These are phyloP conservation scores for Daldinia grandis DNA, from an alignment of 495 filamentous ascomycete species.

Conservation along the genomic window DNA sequence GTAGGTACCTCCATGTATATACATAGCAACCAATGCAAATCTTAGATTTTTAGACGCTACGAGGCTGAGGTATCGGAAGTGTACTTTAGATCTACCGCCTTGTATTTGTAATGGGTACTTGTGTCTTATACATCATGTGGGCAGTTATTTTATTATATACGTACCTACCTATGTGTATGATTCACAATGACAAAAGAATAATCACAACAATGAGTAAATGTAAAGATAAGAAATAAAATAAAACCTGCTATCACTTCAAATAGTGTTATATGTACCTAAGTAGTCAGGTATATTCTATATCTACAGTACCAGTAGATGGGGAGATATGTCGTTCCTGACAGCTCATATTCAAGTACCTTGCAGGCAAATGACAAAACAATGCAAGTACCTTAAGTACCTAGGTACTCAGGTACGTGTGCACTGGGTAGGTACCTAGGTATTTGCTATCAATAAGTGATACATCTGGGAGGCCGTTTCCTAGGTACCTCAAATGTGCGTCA, in stretches of 20 bases:
- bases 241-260: no score
- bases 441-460: constrained; percentile 1
- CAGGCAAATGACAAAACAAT: not conserved
- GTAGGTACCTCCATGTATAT: no score
- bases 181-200: not conserved
- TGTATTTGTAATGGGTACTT: not conserved
- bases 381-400: not conserved
- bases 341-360: not conserved
- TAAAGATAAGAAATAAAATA: no score
- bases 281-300: not conserved
- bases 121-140: no score
- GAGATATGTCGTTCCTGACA: not conserved
- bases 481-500: constrained; percentile 37
- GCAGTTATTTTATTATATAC: no score
- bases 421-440: no score
- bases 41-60: not conserved
- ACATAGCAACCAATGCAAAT: not conserved
- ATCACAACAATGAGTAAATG: no score
- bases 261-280: no score
- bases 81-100: not conserved
- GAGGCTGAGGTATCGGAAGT: not conserved
- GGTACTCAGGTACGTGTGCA: not conserved
- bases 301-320: not conserved
- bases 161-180: no score
- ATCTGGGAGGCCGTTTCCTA: constrained; percentile 1